Conservation (phyloP, 257 asterid species). For the Fraxinus anomala region DNA sequence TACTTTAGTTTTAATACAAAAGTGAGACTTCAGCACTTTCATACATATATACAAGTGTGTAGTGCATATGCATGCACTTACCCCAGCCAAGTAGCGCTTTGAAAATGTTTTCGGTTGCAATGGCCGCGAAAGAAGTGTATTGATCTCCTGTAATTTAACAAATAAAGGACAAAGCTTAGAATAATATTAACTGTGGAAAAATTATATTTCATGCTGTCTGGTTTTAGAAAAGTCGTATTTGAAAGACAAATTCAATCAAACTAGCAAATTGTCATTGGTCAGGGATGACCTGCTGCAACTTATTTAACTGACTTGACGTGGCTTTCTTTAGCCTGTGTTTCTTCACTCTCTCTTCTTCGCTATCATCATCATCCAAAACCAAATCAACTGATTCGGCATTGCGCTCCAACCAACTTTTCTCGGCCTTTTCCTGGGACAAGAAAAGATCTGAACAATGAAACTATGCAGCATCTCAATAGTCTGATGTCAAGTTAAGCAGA, state of each 20-base stretch:
- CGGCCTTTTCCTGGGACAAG: constrained; percentile 73
- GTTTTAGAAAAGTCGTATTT: not conserved
- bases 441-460: constrained; percentile 19
- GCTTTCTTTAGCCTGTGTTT: constrained; percentile 62
- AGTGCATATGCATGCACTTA: constrained; percentile 38
- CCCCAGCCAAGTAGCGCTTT: constrained; percentile 88
- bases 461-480: constrained; percentile 8
- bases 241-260: constrained; percentile 10
- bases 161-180: constrained; percentile 1
- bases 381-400: constrained; percentile 81
- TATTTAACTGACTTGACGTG: constrained; percentile 62
- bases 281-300: constrained; percentile 72
- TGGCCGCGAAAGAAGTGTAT: constrained; percentile 65
- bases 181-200: constrained; percentile 9
- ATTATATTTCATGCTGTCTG: not conserved
- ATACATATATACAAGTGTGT: not conserved
- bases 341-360: constrained; percentile 88
- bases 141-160: constrained; percentile 72
- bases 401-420: constrained; percentile 75
- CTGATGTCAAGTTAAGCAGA: constrained; percentile 19
- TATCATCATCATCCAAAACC: constrained; percentile 74
- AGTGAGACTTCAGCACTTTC: not conserved
- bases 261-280: constrained; percentile 5
- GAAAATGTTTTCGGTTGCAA: constrained; percentile 84
- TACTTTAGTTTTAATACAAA: not conserved